Evolutionary conservation across 345 rosid species (phyloP), one percentile per base, ranked within the genome.

Genomic region (Dipteronia sinensis): DNA sequence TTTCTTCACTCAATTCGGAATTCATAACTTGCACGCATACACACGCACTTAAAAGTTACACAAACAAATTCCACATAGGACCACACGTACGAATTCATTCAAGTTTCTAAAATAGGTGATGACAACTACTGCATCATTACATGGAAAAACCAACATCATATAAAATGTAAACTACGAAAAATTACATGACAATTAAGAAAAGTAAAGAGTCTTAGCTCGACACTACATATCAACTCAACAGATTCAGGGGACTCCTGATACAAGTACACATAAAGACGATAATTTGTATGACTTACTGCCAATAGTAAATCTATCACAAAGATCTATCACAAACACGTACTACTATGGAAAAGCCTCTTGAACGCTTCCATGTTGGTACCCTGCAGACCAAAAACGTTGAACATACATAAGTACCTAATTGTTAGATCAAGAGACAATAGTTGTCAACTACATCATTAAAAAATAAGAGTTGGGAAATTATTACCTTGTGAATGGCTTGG

Each of bases 401-500:
- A 47, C 65, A 59, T 5, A 58, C 25, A 53, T 73, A 22, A 71
- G 74, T 58, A 65, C 65, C 22, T 22, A 38, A 58, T 4, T 17
- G 31, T 10, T 1, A 56, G 40, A 51, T 17, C 10, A 62, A 38
- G 23, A 58, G 1, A 56, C 8, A 70, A 34, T 27, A 10, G 55
- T 7, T 3, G 9, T 15, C 15, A 19, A n/a, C 15, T n/a, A 49
- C 12, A 49, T 46, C 29, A 59, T 12, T 19, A 17, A 8, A 44
- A 29, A 7, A 19, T 31, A 62, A 75, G 49, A 42, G 10, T 1
- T 13, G 11, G 27, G 66, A 75, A 67, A 67, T 25, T 31, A 64
- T 66, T 89, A 87, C 89, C 90, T 84, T 23, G 53, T 10, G 20
- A 61, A 55, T 74, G 67, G 76, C 82, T 61, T 71, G 71, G 79